These are phyloP conservation scores for Penicillium robsamsonii DNA, from an alignment of 495 filamentous ascomycete genomes.

Conservation along the genomic window DNA sequence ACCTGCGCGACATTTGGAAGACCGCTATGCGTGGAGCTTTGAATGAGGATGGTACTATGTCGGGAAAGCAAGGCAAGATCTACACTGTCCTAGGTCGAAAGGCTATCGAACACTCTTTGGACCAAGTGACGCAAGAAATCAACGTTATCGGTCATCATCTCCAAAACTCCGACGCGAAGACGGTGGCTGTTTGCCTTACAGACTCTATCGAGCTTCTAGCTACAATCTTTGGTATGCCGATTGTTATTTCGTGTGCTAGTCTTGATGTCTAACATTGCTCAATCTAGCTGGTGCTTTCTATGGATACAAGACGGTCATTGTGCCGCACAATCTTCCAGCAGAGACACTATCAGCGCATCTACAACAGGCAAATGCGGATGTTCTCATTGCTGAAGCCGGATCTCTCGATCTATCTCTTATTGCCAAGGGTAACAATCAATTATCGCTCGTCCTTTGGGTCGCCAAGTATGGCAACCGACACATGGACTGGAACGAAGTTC, in stretches of 20 bases:
- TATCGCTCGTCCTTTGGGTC: conserved; percentile 87
- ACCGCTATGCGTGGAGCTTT: conserved; percentile 63
- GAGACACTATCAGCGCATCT: conserved; percentile 67
- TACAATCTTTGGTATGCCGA: conserved; percentile 59
- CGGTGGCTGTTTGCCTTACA: conserved; percentile 85
- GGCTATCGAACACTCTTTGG: conserved; percentile 66
- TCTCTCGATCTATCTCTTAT: conserved; percentile 76
- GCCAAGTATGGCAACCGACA: conserved; percentile 88
- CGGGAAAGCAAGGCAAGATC: conserved; percentile 70
- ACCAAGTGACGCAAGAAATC: conserved; percentile 78
- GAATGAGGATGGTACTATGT: conserved; percentile 55
- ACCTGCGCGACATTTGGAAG: conserved; percentile 91
- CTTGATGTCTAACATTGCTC: conserved; percentile 11
- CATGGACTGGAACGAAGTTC: conserved; percentile 86
- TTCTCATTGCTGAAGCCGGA: conserved; percentile 82
- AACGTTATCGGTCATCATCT: conserved; percentile 80
- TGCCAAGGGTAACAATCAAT: conserved; percentile 59
- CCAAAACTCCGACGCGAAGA: conserved; percentile 62
- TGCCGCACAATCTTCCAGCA: conserved; percentile 76
- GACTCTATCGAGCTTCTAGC: conserved; percentile 88
- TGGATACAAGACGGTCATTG: conserved; percentile 69
- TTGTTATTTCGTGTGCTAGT: too few species aligned
- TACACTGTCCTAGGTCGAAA: conserved; percentile 75
- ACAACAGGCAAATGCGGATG: conserved; percentile 67
- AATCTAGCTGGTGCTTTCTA: conserved; percentile 74